Evolutionary conservation across 306 rosid genomes (phyloP).

Genomic region (Cicer judaicum): DNA sequence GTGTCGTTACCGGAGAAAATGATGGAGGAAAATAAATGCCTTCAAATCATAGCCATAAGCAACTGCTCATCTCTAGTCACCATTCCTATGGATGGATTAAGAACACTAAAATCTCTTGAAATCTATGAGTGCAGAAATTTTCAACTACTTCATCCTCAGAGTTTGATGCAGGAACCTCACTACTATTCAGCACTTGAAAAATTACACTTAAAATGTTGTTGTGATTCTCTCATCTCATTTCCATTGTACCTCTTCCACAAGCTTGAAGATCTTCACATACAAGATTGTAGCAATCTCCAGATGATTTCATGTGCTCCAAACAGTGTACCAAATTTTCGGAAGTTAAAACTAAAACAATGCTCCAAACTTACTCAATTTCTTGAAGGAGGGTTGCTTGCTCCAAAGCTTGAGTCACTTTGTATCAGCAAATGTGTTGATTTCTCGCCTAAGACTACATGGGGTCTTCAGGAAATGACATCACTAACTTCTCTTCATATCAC

Average conservation of each 20-base stretch:
- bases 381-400: conserved; percentile 33
- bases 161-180: conserved; percentile 6
- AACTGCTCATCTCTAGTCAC: conserved; percentile 39
- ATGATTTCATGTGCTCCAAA: conserved; percentile 8
- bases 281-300: conserved; percentile 32
- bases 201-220: conserved; percentile 22
- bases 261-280: conserved; percentile 28
- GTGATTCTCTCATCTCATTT: conserved; percentile 37
- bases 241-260: conserved; percentile 36
- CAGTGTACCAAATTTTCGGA: conserved; percentile 23
- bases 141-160: conserved; percentile 9
- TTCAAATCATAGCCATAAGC: conserved; percentile 24
- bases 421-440: conserved; percentile 29
- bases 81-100: conserved; percentile 12
- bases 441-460: conserved; percentile 31
- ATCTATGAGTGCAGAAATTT: conserved; percentile 38
- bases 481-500: conserved; percentile 39
- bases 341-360: conserved; percentile 36
- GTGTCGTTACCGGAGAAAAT: conserved; percentile 32
- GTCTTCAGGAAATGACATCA: conserved; percentile 31
- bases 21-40: conserved; percentile 38
- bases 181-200: conserved; percentile 20
- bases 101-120: conserved; percentile 32
- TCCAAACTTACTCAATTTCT: conserved; percentile 29
- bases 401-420: conserved; percentile 29